Percentiles rank a stretch among this genome's conserved stretches.
phyloP scores from a whole-genome alignment of 768 basidiomycete species.

The Suillus variegatus region DNA sequence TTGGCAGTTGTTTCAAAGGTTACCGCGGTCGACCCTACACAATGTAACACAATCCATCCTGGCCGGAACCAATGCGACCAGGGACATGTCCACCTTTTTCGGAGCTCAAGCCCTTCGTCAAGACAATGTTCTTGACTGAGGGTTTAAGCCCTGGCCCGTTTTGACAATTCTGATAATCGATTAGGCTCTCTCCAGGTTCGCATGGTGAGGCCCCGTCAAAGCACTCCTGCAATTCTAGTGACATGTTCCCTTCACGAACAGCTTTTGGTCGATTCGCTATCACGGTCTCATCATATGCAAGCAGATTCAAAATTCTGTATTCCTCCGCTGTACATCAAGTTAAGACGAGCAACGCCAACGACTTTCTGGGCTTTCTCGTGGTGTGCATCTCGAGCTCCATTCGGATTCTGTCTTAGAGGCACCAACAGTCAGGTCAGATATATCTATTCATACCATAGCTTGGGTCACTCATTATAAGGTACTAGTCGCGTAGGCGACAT shows the following conservation, averaged over 20 bases:
- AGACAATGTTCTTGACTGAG: conserved; percentile 43
- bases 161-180: not conserved
- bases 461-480: no score
- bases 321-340: not conserved
- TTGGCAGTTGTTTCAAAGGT: not conserved
- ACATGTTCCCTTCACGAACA: not conserved
- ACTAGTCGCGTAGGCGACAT: no score
- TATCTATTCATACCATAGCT: not conserved
- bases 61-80: conserved; percentile 93
- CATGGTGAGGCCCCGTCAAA: not conserved
- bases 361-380: not conserved
- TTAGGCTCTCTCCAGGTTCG: not conserved
- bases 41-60: conserved; percentile 84
- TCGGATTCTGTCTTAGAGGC: not conserved
- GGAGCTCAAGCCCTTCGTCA: not conserved
- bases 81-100: conserved; percentile 57
- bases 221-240: not conserved
- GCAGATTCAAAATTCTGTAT: not conserved
- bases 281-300: not conserved
- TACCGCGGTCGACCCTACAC: no score
- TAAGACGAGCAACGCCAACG: not conserved
- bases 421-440: not conserved
- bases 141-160: not conserved
- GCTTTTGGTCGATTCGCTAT: not conserved
- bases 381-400: not conserved